Conservation (phyloP, 805 yeast genomes). For the Hanseniaspora mollemarum region DNA sequence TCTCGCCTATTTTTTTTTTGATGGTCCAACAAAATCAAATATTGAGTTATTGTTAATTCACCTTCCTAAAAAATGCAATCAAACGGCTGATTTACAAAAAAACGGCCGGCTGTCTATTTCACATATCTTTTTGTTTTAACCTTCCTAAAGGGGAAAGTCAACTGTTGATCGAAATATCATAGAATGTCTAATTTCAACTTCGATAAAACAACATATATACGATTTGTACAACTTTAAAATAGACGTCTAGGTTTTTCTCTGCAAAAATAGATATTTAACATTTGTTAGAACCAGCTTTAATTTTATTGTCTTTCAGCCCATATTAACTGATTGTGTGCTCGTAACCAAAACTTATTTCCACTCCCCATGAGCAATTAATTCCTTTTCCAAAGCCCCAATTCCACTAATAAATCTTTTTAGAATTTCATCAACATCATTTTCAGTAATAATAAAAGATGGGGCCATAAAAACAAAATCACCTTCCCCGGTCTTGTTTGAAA, state of each 20-base stretch:
- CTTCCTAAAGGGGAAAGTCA: not conserved
- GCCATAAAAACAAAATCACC: slow-evolving; percentile 37
- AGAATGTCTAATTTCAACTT: no score
- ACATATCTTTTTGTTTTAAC: no score
- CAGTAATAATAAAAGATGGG: slow-evolving; percentile 37
- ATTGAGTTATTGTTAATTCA: no score
- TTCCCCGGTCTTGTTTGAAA: slow-evolving; percentile 24
- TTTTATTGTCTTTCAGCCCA: not conserved
- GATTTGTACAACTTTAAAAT: no score
- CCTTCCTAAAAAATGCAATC: not conserved
- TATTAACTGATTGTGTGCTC: not conserved
- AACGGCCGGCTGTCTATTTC: not conserved
- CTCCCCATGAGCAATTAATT: slow-evolving; percentile 19
- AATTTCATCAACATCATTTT: slow-evolving; percentile 35
- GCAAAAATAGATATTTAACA: no score
- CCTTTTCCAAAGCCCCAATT: slow-evolving; percentile 27
- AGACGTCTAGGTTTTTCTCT: no score
- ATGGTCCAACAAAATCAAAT: no score
- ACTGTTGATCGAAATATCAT: not conserved
- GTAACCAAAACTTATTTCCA: slow-evolving; percentile 1
- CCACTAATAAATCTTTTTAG: slow-evolving; percentile 33
- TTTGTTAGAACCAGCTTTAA: no score
- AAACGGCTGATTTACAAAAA: not conserved
- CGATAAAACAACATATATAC: no score
- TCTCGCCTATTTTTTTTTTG: no score